Evolutionary conservation across 306 rosid genomes (phyloP).

Genomic region (Morella rubra): DNA sequence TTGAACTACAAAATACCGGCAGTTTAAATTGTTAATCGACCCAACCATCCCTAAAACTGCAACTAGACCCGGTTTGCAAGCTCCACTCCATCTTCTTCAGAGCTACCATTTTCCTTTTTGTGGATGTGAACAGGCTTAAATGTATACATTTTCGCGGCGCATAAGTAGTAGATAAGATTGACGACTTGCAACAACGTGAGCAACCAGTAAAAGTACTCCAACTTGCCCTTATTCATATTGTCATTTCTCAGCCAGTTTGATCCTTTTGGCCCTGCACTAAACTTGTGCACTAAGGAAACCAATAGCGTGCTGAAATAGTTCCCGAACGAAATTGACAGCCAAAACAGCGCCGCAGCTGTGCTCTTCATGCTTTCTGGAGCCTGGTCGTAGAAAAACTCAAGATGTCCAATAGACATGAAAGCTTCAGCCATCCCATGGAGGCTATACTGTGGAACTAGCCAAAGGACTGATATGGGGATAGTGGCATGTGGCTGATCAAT

Average conservation of each 20-base stretch:
- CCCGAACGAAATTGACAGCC: constrained; percentile 71
- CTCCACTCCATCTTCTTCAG: constrained; percentile 49
- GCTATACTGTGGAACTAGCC: constrained; percentile 88
- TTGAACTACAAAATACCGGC: background rate
- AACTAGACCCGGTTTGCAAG: constrained; percentile 34
- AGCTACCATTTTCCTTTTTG: constrained; percentile 28
- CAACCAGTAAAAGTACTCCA: constrained; percentile 88
- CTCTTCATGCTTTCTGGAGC: constrained; percentile 97
- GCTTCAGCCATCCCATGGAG: constrained; percentile 96
- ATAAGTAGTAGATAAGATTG: constrained; percentile 61
- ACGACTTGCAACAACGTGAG: constrained; percentile 56
- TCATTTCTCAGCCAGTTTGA: constrained; percentile 83
- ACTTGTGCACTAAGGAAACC: constrained; percentile 73
- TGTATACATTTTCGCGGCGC: constrained; percentile 66
- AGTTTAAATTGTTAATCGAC: background rate
- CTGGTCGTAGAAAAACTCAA: constrained; percentile 91
- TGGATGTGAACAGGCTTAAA: constrained; percentile 65
- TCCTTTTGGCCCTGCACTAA: constrained; percentile 52
- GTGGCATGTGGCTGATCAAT: constrained; percentile 36
- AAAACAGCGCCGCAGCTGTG: constrained; percentile 76
- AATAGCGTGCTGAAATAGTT: constrained; percentile 68
- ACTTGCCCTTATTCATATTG: constrained; percentile 64
- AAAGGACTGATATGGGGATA: constrained; percentile 74
- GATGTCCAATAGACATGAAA: constrained; percentile 89
- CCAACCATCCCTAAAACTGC: background rate